Conservation (phyloP, 1,139 yeast genomes). For the Groenewaldozyma auringiensis region DNA sequence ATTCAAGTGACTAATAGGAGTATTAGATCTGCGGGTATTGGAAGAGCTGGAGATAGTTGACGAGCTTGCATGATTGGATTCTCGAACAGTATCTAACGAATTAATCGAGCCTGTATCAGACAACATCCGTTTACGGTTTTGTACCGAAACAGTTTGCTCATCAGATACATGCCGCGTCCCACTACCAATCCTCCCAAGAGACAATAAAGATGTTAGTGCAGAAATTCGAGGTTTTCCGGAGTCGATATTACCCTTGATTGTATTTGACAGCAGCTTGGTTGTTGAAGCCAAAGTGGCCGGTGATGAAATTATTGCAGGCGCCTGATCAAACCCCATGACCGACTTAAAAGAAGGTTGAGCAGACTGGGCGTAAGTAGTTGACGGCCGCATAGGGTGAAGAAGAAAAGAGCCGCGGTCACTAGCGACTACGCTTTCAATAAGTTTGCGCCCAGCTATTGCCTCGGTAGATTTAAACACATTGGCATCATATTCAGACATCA, state of each 20-base stretch:
- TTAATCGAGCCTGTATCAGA: background rate
- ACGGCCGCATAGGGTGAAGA: conserved; percentile 14
- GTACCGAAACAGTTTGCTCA: background rate
- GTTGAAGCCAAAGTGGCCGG: conserved; percentile 13
- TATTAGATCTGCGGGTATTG: background rate
- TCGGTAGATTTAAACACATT: conserved; percentile 26
- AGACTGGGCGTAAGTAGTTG: conserved; percentile 13
- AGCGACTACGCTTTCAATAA: conserved; percentile 21
- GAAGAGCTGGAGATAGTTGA: background rate
- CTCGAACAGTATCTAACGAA: background rate
- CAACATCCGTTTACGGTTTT: background rate
- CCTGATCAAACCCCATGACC: conserved; percentile 18
- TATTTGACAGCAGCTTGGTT: conserved; percentile 15
- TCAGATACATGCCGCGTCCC: no score
- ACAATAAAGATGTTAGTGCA: conserved; percentile 20
- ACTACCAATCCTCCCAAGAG: conserved; percentile 3
- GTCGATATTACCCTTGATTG: conserved; percentile 12
- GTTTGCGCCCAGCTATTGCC: conserved; percentile 17
- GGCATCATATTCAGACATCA: conserved; percentile 59
- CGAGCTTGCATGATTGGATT: background rate
- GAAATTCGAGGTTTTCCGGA: conserved; percentile 14
- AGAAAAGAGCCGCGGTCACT: conserved; percentile 2
- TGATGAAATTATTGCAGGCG: conserved; percentile 21
- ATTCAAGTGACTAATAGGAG: background rate
- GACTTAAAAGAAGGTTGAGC: background rate